Base-by-base conservation (phyloP, 768 basidiomycete genomes). In the Boletus vermiculosoides region DNA sequence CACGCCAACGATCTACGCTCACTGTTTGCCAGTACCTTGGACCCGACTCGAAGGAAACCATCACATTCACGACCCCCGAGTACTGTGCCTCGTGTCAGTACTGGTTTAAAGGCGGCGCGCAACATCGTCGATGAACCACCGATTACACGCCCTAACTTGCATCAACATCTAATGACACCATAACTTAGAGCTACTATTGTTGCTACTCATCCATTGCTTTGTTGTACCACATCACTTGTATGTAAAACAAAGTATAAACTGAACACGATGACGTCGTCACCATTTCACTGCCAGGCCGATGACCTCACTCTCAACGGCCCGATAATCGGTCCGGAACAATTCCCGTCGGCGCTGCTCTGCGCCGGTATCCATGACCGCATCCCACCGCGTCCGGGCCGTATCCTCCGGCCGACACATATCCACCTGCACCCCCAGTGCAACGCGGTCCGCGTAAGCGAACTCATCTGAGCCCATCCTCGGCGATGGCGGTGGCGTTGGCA, bases 251-350 rank as follows among this genome's bases (percentile, higher is more conserved):
- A 30, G 28, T 57, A 28, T 31, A 57, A 48, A 39, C 45, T 28
- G 10, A 47, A 36, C 46, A 49, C 33, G 33, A 58, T 60, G 52
- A 61, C 61, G 57, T 61, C 48, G 56, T 72, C 51, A 90, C 88
- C 88, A 90, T 60, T 88, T 85, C 5, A 90, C 89, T 8, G 85
- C 83, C 40, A 89, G 71, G 22, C 90, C 92, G 39, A 88, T 74
- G 22, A 92, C 84, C 63, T 94, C 91, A 73, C 86, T 91, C 72
- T 90, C 90, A 2, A 97, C 92, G 28, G 90, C 90, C 56, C 84
- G 81, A 69, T 94, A 96, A 66, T 83, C 75, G 3, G 94, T 96
- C 69, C 92, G 79, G 66, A 96, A 83, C 33, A 83, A 69, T 50
- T 71, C 68, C 66, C 74, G 72, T 45, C 83, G 71, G 57, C 74